Base-by-base conservation (phyloP, 176 grass and related monocot genomes). In the Avena eriantha region DNA sequence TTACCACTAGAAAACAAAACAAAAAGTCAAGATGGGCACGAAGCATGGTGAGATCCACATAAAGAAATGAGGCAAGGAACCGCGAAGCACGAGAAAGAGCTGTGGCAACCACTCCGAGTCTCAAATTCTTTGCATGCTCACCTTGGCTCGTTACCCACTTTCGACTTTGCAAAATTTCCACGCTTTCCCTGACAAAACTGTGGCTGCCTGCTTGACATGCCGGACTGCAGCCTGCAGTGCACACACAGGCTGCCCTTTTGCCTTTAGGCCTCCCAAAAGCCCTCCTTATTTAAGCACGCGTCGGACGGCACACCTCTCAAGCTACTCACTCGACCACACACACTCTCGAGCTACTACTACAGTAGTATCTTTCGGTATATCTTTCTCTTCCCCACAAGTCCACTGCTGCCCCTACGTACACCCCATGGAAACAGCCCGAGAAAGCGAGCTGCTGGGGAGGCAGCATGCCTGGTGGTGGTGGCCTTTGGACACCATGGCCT, bases 61-160 rank as follows among this genome's bases (percentile, higher is more conserved):
- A 71, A 71, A 47, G 77, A 80, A 66, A 43, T 13, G 56, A 23
- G 19, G 17, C 43, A 24, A 3, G 54, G 64, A 80, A 50, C 65
- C 87, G 72, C 87, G 87, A 93, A 85, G 66, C 89, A 87, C 94
- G 87, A 92, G 87, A 92, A 92, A 89, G 90, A 92, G 45, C 69
- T 69, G 50, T 59, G 4, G 58, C 82, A 85, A 41, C 49, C 23
- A 77, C 65, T 21, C 61, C n/a, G 15, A 73, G 33, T 84, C 82
- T 57, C 82, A 31, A 31, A 31, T 3, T 26, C 68, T 16, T 51
- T 23, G 57, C 72, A 65, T 86, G 57, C 86, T 92, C 82, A 70
- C 69, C 61, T 85, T 83, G 41, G 23, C 80, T 80, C 60, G 76
- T 79, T 87, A 29, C 33, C 22, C 39, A 77, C 86, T 90, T 91